Evolutionary conservation across 352 stramenopile genomes (phyloP).

Genomic region (Phytophthora citricola): DNA sequence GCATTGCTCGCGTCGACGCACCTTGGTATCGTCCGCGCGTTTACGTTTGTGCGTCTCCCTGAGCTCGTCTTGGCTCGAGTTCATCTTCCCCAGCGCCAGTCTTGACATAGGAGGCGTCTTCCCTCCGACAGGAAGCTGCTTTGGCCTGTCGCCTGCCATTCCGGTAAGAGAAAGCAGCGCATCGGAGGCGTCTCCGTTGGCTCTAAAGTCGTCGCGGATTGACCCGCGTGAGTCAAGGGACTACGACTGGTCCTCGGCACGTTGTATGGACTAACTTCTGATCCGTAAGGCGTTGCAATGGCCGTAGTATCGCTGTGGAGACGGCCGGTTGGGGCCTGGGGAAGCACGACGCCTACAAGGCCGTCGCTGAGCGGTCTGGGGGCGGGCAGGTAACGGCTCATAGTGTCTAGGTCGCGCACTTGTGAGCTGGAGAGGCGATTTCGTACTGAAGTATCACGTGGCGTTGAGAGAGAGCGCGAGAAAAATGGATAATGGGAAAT

Average conservation of each 20-base stretch:
- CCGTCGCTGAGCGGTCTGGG: conserved; percentile 8
- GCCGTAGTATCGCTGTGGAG: not conserved
- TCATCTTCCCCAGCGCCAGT: not conserved
- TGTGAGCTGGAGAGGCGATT: conserved; percentile 10
- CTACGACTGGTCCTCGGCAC: not conserved
- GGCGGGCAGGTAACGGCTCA: conserved; percentile 10
- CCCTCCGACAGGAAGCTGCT: not conserved
- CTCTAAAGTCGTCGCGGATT: not conserved
- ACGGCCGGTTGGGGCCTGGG: not conserved
- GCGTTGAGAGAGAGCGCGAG: conserved; percentile 15
- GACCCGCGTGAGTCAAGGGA: not conserved
- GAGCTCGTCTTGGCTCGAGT: not conserved
- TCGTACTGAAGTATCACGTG: conserved; percentile 24
- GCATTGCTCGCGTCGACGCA: conserved; percentile 29
- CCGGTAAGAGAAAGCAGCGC: conserved; percentile 9
- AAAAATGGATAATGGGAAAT: not conserved
- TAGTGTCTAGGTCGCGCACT: conserved; percentile 8
- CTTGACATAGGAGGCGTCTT: not conserved
- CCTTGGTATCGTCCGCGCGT: conserved; percentile 1
- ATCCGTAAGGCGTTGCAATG: not conserved
- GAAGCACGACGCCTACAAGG: conserved; percentile 11
- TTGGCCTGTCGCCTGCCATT: not conserved
- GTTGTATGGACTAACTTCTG: not conserved
- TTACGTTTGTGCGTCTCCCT: conserved; percentile 13
- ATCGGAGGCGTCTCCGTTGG: not conserved